Base-by-base conservation (phyloP, 768 basidiomycete genomes). In the Mycena chlorophos region DNA sequence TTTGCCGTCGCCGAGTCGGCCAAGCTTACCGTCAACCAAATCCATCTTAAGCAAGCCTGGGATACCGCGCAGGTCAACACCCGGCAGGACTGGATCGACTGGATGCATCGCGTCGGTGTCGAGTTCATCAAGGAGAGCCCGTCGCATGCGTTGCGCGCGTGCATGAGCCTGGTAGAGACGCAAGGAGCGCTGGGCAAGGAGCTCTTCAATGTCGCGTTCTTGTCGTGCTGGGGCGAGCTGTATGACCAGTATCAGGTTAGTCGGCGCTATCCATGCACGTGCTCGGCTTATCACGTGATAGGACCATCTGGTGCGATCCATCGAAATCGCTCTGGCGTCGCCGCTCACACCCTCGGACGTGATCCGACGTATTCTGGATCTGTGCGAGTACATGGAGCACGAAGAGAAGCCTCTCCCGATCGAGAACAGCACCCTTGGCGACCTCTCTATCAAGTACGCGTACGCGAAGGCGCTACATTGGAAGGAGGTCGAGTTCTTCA, bases 371-470 rank as follows among this genome's bases (percentile, higher is more conserved):
- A 74, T 98, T 14, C 81, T 99, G 52, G 95, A 94, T 69, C 81
- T 98, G 19, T 94, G 94, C 13, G 97, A 99, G 68, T 99, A 98
- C 70, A 96, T 98, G 91, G 97, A 98, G 70, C 97, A 98, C 63
- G 96, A 99, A 72, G 97, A 98, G 65, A 96, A 97, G 68, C 83
- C 91, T 1, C 78, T 99, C 1, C 94, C 94, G 2, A 97, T 98
- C 61, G 93, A 97, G 64, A 88, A 94, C 63, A 84, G 91, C 54
- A 92, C 90, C 10, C 83, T 98, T 13, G 97, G 96, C 39, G 91
- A 94, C 65, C 94, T 95, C 66, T 94, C 97, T 0, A 84, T 90
- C 76, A 91, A 88, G 62, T 95, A 89, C 72, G 95, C 94, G 0
- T 98, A 94, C 63, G 97, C 97, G 5, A 98, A 98, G 69, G 95